Evolutionary conservation across 768 basidiomycete species (phyloP), one percentile per base, ranked within the genome.

Genomic region (Suillus luteus): DNA sequence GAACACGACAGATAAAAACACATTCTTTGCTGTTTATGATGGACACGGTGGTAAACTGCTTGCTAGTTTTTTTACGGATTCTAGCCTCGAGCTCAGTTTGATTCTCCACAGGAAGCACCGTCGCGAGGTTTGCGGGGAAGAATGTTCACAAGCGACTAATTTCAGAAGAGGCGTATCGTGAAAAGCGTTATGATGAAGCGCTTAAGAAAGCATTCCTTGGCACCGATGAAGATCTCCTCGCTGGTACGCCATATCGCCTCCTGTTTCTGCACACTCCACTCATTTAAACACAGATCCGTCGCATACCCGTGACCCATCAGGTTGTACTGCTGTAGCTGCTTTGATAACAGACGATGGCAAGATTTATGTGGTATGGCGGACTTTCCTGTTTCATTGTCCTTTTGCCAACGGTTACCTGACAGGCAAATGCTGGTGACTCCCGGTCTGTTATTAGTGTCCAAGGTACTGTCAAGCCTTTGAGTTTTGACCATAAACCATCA

Each of bases 401-500:
- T 62, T 60, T 41, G 19, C 40, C 55, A 59, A 64, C 17, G 51
- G 57, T 33, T n/a, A 55, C 59, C 31, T 60, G 62, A 35, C 71
- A 98, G 96, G 97, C 97, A 27, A 99, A 99, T 75, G 93, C 97
- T 27, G 97, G 97, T 48, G 97, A 99, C 78, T 99, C 97, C 14
- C 82, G 97, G 70, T 89, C 92, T 22, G 93, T 99, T 31, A 80
- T 99, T 66, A 86, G 89, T 41, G 78, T 92, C 66, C 90, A 89
- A 69, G 97, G 97, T 2, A 85, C 89, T 70, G 96, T 87, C 17
- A 93, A 96, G 71, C 84, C 93, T 19, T 80, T 99, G 66, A 96
- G 95, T 70, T 90, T 86, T 70, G 97, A 99, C 75, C 97, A 99
- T 76, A 99, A 99, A 75, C 97, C 97, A 5, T 88, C 88, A 35